Percentiles rank a stretch among this genome's conserved stretches.
Evolutionary conservation across 1,284 basidiomycete species (phyloP).

Genomic region (Spongispora temasekensis): DNA sequence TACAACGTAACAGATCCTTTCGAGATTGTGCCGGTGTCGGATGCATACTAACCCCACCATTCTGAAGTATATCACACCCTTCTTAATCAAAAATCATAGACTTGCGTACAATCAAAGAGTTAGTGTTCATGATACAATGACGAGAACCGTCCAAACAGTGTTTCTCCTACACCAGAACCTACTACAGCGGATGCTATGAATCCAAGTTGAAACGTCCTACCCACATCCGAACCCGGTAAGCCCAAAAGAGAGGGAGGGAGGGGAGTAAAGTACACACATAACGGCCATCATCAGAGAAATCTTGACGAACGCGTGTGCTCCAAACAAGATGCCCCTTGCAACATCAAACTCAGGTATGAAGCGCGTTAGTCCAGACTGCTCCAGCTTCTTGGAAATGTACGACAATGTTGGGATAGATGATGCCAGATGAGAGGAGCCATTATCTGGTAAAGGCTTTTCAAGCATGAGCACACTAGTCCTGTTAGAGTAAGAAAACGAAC

Average conservation of each 20-base stretch:
- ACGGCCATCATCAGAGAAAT: constrained; percentile 69
- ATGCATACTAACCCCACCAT: too few relatives aligned
- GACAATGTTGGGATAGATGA: background rate
- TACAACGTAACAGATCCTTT: too few relatives aligned
- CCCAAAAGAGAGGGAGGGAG: background rate
- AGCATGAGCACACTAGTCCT: constrained; percentile 8
- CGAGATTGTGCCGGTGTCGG: too few relatives aligned
- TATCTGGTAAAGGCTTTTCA: constrained; percentile 1
- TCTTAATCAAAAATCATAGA: background rate
- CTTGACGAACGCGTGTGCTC: constrained; percentile 53
- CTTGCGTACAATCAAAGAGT: background rate
- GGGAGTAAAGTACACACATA: constrained; percentile 48
- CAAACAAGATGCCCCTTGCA: constrained; percentile 60
- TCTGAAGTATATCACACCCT: too few relatives aligned
- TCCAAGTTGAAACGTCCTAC: constrained; percentile 71
- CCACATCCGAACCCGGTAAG: background rate
- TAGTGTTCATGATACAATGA: constrained; percentile 15
- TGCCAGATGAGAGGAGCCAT: background rate
- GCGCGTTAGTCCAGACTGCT: constrained; percentile 42
- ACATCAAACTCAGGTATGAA: constrained; percentile 64
- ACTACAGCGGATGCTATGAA: constrained; percentile 63
- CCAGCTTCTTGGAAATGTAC: background rate
- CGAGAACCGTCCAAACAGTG: constrained; percentile 56
- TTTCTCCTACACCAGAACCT: constrained; percentile 67
- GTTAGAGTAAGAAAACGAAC: background rate